These are phyloP conservation scores for Arthrobotrys sphaeroides DNA, from an alignment of 2,329 filamentous ascomycete genomes.

Conservation along the genomic window DNA sequence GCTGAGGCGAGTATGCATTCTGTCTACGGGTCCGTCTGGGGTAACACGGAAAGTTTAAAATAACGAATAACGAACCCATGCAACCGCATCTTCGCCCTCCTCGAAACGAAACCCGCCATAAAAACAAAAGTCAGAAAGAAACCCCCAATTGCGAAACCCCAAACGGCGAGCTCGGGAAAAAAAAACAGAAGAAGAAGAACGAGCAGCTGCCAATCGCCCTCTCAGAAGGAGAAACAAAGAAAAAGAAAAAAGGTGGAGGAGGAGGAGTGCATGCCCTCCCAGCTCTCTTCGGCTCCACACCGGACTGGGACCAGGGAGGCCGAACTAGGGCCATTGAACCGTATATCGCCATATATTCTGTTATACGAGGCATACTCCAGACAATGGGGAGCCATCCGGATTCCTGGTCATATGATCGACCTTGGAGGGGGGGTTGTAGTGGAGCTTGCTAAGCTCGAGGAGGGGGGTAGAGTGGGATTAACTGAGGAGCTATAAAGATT, in stretches of 20 bases:
- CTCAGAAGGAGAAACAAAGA: too few species aligned
- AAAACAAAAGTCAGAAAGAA: background rate
- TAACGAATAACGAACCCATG: too few species aligned
- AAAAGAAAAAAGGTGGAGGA: slow-evolving; percentile 29
- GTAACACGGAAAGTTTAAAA: slow-evolving; percentile 2
- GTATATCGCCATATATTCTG: slow-evolving; percentile 22
- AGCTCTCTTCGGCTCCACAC: slow-evolving; percentile 8
- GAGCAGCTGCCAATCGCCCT: too few species aligned
- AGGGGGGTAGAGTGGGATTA: background rate
- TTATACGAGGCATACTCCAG: background rate
- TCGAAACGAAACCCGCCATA: background rate
- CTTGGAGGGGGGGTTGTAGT: slow-evolving; percentile 2
- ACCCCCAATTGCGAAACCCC: too few species aligned
- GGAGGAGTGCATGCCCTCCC: too few species aligned
- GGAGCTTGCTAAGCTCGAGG: too few species aligned
- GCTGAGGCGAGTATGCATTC: background rate
- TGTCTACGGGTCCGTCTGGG: background rate
- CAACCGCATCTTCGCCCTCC: background rate
- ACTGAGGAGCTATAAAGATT: slow-evolving; percentile 27
- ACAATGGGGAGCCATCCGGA: background rate
- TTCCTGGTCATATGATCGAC: slow-evolving; percentile 17
- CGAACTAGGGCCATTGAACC: background rate
- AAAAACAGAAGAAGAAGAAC: too few species aligned
- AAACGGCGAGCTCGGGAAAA: too few species aligned
- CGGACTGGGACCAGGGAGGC: too few species aligned